Evolutionary conservation across 768 basidiomycete genomes (phyloP).

Genomic region (Amanita fuliginea): DNA sequence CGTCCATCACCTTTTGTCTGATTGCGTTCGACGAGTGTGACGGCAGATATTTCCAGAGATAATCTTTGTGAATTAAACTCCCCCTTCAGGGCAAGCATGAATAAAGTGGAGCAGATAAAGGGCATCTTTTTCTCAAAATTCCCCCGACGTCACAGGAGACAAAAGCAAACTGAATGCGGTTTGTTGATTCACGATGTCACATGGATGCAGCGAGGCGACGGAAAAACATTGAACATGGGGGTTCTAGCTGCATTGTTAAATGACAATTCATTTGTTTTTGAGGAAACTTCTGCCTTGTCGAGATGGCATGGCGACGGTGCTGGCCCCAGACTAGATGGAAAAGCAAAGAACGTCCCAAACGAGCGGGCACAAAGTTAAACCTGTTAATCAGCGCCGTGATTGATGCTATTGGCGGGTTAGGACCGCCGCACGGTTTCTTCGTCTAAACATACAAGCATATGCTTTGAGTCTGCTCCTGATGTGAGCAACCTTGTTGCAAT

Average conservation of each 20-base stretch:
- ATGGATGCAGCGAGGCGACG: not conserved
- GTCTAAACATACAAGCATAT: conserved; percentile 1
- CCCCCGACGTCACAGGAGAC: conserved; percentile 1
- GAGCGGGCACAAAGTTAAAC: not conserved
- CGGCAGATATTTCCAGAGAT: not conserved
- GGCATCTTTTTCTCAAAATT: not conserved
- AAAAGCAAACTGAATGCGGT: not conserved
- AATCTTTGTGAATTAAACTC: not conserved
- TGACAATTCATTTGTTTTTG: not conserved
- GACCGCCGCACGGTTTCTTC: not conserved
- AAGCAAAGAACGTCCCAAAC: not conserved
- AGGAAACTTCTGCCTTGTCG: not conserved
- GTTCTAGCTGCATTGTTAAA: not conserved
- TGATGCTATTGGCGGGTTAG: not conserved
- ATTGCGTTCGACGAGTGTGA: not conserved
- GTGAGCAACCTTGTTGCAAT: not conserved
- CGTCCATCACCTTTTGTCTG: conserved; percentile 1
- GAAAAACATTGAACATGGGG: not conserved
- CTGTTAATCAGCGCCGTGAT: not conserved
- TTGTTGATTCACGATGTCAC: not conserved
- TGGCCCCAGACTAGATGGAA: not conserved
- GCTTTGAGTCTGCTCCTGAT: not conserved
- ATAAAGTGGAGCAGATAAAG: not conserved
- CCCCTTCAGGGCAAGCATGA: not conserved
- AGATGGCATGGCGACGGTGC: not conserved